phyloP scores from a whole-genome alignment of 2,329 filamentous ascomycete genomes.

The Curvularia hawaiiensis region DNA sequence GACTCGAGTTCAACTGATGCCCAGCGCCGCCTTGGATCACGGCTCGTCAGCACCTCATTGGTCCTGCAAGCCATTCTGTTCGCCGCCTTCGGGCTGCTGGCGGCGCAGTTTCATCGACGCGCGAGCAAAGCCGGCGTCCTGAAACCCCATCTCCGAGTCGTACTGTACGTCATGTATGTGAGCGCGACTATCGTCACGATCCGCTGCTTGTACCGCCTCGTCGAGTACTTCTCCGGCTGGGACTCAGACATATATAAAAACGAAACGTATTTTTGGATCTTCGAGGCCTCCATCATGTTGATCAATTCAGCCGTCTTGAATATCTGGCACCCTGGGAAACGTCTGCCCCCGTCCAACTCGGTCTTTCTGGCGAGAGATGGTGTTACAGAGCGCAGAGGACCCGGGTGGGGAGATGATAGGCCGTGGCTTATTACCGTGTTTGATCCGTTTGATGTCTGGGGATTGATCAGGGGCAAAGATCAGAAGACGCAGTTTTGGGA shows the following conservation, averaged over 20 bases:
- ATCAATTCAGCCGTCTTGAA: constrained; percentile 58
- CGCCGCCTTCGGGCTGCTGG: constrained; percentile 55
- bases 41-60: constrained; percentile 56
- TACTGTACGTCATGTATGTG: constrained; percentile 55
- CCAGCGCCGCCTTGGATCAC: constrained; percentile 50
- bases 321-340: constrained; percentile 57
- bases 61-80: constrained; percentile 59
- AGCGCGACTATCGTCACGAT: constrained; percentile 55
- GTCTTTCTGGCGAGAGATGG: constrained; percentile 59
- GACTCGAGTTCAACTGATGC: constrained; percentile 45
- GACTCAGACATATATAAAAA: constrained; percentile 47
- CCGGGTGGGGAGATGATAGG: constrained; percentile 56
- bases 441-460: constrained; percentile 46
- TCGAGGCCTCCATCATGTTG: constrained; percentile 60
- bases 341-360: constrained; percentile 56
- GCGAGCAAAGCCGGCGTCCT: constrained; percentile 49
- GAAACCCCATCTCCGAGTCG: constrained; percentile 50
- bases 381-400: constrained; percentile 57
- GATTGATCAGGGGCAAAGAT: constrained; percentile 38
- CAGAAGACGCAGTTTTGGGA: constrained; percentile 47
- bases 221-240: constrained; percentile 55
- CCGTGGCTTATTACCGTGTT: constrained; percentile 50
- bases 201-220: constrained; percentile 59
- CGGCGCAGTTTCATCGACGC: constrained; percentile 53
- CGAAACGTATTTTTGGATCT: constrained; percentile 61